These are phyloP conservation scores for Tilletia horrida DNA, from an alignment of 1,284 basidiomycete genomes.

Conservation along the genomic window DNA sequence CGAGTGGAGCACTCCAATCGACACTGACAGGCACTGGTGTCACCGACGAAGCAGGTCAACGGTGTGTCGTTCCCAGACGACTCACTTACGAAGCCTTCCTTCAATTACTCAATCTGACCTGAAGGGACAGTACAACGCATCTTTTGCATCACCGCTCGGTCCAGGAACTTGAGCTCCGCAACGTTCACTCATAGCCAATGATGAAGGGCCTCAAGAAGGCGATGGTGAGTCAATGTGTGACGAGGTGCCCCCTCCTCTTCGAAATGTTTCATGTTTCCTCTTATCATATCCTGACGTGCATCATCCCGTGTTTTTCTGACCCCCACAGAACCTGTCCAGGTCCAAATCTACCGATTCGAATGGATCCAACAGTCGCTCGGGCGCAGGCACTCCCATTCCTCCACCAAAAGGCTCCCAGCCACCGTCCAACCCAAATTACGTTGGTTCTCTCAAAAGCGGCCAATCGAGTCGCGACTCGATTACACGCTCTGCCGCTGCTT, in stretches of 20 bases:
- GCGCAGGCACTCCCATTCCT: conserved; percentile 35
- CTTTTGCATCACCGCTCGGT: no score
- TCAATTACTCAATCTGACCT: no score
- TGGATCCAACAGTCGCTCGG: conserved; percentile 31
- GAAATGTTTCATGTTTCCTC: not conserved
- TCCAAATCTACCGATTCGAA: conserved; percentile 44
- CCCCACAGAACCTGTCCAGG: conserved; percentile 46
- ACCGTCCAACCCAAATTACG: conserved; percentile 36
- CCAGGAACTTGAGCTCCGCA: not conserved
- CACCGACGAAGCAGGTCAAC: no score
- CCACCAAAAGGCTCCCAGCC: conserved; percentile 45
- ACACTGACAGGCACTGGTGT: no score
- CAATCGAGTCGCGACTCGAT: conserved; percentile 27
- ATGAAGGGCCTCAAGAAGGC: conserved; percentile 56
- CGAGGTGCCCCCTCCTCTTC: not conserved
- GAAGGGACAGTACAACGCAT: no score
- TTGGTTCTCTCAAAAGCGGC: conserved; percentile 39
- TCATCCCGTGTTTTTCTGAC: not conserved
- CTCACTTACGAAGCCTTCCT: no score
- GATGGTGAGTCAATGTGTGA: conserved; percentile 42
- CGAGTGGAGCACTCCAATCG: no score
- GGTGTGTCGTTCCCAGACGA: no score
- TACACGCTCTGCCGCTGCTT: conserved; percentile 39
- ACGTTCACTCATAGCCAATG: conserved; percentile 13
- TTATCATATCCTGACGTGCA: not conserved